Conservation (phyloP, 2,329 filamentous ascomycete species). For the Aspergillus transmontanensis region DNA sequence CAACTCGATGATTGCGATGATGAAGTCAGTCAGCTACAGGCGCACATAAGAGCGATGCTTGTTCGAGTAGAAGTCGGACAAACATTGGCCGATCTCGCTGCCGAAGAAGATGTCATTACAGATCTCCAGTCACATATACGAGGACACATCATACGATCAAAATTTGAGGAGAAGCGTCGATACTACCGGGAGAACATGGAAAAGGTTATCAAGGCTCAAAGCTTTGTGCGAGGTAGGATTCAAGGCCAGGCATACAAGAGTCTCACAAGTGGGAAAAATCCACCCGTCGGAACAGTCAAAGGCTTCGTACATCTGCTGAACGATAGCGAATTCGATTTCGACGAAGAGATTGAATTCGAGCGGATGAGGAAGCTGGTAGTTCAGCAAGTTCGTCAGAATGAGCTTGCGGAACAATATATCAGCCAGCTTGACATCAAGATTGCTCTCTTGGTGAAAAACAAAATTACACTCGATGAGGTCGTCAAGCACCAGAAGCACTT, state of each 20-base stretch:
- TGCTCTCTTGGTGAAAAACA: slow-evolving; percentile 96
- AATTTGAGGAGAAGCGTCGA: slow-evolving; percentile 80
- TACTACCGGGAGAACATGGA: slow-evolving; percentile 98
- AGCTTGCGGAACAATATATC: slow-evolving; percentile 96
- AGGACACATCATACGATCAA: slow-evolving; percentile 71
- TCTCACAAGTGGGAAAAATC: slow-evolving; percentile 92
- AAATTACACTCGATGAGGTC: slow-evolving; percentile 97
- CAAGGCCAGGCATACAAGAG: slow-evolving; percentile 98
- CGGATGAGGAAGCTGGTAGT: slow-evolving; percentile 92
- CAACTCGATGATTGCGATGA: slow-evolving; percentile 70
- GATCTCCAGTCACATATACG: slow-evolving; percentile 75
- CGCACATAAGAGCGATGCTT: slow-evolving; percentile 75
- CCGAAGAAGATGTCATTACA: slow-evolving; percentile 75
- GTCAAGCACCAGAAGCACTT: slow-evolving; percentile 96
- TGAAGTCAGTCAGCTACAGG: slow-evolving; percentile 71
- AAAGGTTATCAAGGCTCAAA: slow-evolving; percentile 98
- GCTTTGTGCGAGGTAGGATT: slow-evolving; percentile 89
- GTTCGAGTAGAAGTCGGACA: slow-evolving; percentile 73
- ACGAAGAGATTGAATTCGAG: slow-evolving; percentile 97
- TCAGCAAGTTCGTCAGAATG: slow-evolving; percentile 94
- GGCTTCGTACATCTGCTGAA: slow-evolving; percentile 97
- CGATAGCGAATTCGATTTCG: slow-evolving; percentile 98
- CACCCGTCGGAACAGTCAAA: slow-evolving; percentile 93
- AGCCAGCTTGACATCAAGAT: slow-evolving; percentile 99
- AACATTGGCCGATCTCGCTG: slow-evolving; percentile 75